Evolutionary conservation across 2,329 filamentous ascomycete species (phyloP).

Genomic region (Chaetomium olivaceum): DNA sequence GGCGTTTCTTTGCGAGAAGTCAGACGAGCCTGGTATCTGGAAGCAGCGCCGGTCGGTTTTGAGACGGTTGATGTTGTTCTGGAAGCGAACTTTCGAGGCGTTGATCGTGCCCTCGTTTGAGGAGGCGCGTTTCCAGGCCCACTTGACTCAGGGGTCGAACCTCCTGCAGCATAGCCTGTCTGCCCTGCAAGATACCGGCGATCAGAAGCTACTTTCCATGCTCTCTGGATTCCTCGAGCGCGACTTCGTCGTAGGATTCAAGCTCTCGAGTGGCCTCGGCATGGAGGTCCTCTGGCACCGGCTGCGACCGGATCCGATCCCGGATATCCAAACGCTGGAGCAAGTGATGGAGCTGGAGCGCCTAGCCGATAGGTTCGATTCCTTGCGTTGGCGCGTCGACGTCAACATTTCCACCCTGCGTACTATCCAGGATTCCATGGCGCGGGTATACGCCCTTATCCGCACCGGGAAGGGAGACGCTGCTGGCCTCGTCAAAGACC

Average conservation of each 20-base stretch:
- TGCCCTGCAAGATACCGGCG: constrained; percentile 32
- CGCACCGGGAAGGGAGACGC: constrained; percentile 47
- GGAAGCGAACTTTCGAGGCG: constrained; percentile 55
- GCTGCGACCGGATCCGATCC: constrained; percentile 64
- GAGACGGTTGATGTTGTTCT: constrained; percentile 51
- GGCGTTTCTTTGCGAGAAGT: constrained; percentile 44
- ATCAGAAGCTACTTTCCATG: constrained; percentile 42
- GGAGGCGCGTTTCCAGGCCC: constrained; percentile 65
- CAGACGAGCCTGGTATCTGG: constrained; percentile 35
- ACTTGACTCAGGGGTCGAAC: constrained; percentile 54
- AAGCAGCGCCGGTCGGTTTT: constrained; percentile 37
- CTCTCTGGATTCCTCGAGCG: constrained; percentile 49
- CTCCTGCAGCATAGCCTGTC: constrained; percentile 42
- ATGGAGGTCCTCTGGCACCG: constrained; percentile 79
- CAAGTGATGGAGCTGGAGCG: constrained; percentile 54
- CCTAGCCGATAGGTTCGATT: constrained; percentile 61
- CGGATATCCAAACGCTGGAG: constrained; percentile 47
- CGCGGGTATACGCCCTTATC: constrained; percentile 58
- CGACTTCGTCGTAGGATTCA: constrained; percentile 69
- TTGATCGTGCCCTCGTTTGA: constrained; percentile 53
- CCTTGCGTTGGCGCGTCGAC: constrained; percentile 58
- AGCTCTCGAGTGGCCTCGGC: constrained; percentile 70
- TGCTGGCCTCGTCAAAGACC: constrained; percentile 50
- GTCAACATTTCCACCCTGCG: constrained; percentile 54
- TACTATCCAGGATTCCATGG: constrained; percentile 55